phyloP scores from a whole-genome alignment of 1,139 yeast genomes.

The Kodamaea fungicola region DNA sequence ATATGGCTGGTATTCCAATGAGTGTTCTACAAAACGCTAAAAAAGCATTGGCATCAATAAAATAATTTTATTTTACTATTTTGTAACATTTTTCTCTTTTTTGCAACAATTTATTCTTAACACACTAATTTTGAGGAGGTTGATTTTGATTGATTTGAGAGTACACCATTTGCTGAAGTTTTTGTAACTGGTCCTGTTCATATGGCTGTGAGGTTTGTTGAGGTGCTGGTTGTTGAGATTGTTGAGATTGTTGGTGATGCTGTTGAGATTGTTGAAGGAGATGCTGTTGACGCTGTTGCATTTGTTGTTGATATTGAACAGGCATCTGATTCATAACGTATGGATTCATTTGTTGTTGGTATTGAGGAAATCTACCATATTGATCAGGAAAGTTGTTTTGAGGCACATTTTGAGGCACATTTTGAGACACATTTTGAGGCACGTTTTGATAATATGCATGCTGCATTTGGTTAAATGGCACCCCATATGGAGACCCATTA shows the following conservation, averaged over 20 bases:
- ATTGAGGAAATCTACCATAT: slow-evolving; percentile 4
- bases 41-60: slow-evolving; percentile 25
- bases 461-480: slow-evolving; percentile 14
- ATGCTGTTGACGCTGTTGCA: slow-evolving; percentile 2
- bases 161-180: slow-evolving; percentile 28
- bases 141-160: slow-evolving; percentile 19
- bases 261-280: neutral
- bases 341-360: slow-evolving; percentile 1
- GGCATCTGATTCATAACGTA: no score
- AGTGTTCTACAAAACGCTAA: slow-evolving; percentile 53
- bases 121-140: slow-evolving; percentile 1
- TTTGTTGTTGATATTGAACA: neutral
- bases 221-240: neutral
- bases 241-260: slow-evolving; percentile 2
- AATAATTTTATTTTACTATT: neutral
- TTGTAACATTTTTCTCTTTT: neutral
- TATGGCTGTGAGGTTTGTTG: slow-evolving; percentile 8
- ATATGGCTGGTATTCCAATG: slow-evolving; percentile 77
- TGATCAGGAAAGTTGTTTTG: slow-evolving; percentile 4
- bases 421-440: neutral
- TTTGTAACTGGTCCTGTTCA: slow-evolving; percentile 20
- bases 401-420: neutral
- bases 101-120: slow-evolving; percentile 1
- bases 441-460: slow-evolving; percentile 9
- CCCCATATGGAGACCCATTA: slow-evolving; percentile 14